Conservation (phyloP, 2,329 filamentous ascomycete genomes). For the Plenodomus lindquistii region DNA sequence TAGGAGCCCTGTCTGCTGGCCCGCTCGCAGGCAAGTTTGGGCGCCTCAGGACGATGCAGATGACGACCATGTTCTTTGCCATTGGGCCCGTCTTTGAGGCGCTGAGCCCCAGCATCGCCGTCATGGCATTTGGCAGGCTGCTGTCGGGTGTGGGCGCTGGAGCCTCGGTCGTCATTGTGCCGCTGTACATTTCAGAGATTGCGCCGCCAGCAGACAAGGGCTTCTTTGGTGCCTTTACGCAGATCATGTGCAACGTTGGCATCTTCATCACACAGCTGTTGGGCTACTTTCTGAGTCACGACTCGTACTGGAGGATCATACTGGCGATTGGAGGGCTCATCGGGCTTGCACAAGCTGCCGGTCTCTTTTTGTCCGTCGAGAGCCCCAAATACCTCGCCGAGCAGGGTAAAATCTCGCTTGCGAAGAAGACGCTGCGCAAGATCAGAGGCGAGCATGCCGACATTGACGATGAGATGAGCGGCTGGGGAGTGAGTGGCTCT, state of each 20-base stretch:
- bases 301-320: slow-evolving; percentile 80
- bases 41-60: slow-evolving; percentile 73
- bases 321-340: slow-evolving; percentile 73
- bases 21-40: slow-evolving; percentile 78
- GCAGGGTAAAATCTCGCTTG: slow-evolving; percentile 62
- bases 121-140: slow-evolving; percentile 75
- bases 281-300: slow-evolving; percentile 85
- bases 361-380: slow-evolving; percentile 74
- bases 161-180: slow-evolving; percentile 87
- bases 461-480: slow-evolving; percentile 72
- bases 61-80: slow-evolving; percentile 76
- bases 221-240: slow-evolving; percentile 81
- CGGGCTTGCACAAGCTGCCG: slow-evolving; percentile 67
- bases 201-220: slow-evolving; percentile 72
- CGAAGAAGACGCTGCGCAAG: slow-evolving; percentile 70
- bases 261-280: slow-evolving; percentile 82
- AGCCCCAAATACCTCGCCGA: slow-evolving; percentile 85
- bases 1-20: slow-evolving; percentile 80
- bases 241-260: slow-evolving; percentile 90
- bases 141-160: slow-evolving; percentile 84
- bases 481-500: slow-evolving; percentile 45
- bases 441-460: slow-evolving; percentile 72
- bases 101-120: slow-evolving; percentile 65
- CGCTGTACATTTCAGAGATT: slow-evolving; percentile 92
- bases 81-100: slow-evolving; percentile 77